These are phyloP conservation scores for Starmera stellimalicola DNA, from an alignment of 1,139 yeast species.

Conservation along the genomic window DNA sequence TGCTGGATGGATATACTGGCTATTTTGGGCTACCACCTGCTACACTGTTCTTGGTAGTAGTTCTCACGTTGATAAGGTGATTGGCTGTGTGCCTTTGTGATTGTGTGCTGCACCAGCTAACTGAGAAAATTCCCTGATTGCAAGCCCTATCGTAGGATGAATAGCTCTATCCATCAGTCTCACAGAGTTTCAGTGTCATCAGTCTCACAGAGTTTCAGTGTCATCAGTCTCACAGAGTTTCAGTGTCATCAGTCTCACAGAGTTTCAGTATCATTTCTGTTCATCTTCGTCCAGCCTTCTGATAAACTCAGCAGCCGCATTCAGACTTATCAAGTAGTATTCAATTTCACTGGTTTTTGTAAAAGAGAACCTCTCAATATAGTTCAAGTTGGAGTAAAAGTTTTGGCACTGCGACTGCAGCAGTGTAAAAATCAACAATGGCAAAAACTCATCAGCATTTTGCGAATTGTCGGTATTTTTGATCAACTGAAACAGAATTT, in stretches of 20 bases:
- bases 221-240: too few relatives aligned
- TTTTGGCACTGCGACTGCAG: conserved; percentile 56
- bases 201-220: too few relatives aligned
- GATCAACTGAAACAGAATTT: conserved; percentile 80
- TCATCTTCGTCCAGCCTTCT: conserved; percentile 5
- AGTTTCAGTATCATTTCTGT: background rate
- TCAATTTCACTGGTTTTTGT: conserved; percentile 16
- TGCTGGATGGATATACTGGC: too few relatives aligned
- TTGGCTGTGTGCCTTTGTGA: too few relatives aligned
- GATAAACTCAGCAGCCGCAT: conserved; percentile 17
- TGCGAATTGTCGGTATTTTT: conserved; percentile 55
- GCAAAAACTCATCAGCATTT: conserved; percentile 91
- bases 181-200: too few relatives aligned
- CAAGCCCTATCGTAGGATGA: too few relatives aligned
- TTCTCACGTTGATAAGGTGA: too few relatives aligned
- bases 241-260: background rate
- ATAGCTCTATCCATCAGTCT: too few relatives aligned
- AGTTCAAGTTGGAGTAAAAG: conserved; percentile 68
- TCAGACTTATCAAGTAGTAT: conserved; percentile 17
- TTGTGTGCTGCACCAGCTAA: too few relatives aligned
- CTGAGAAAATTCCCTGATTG: too few relatives aligned
- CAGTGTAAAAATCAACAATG: conserved; percentile 72
- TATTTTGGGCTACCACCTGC: too few relatives aligned
- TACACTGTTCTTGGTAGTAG: too few relatives aligned
- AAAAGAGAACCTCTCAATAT: conserved; percentile 62